Percentiles rank a stretch among this genome's conserved stretches.
These are phyloP conservation scores for Tylopilus plumbeoviolaceoides DNA, from an alignment of 768 basidiomycete species.

Conservation along the genomic window DNA sequence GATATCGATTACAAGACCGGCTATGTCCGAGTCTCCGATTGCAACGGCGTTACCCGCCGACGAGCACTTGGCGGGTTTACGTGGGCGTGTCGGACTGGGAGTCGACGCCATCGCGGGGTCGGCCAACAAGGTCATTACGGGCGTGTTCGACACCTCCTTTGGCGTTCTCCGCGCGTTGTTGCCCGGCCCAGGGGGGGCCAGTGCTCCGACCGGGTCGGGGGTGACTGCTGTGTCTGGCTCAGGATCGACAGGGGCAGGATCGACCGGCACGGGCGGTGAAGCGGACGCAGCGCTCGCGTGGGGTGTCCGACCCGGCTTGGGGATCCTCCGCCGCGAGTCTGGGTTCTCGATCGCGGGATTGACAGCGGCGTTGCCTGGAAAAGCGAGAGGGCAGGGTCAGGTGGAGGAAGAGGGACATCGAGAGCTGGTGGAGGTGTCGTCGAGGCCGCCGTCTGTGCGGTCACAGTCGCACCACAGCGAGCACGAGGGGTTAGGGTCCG, in stretches of 20 bases:
- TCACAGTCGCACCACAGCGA: conserved; percentile 29
- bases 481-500: conserved; percentile 13
- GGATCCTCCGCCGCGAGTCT: conserved; percentile 68
- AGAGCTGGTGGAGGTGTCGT: conserved; percentile 53
- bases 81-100: conserved; percentile 74
- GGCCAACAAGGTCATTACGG: conserved; percentile 72
- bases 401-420: conserved; percentile 39
- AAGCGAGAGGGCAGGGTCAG: conserved; percentile 2
- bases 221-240: not conserved
- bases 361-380: conserved; percentile 54
- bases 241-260: too few species aligned
- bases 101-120: conserved; percentile 79
- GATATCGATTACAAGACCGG: conserved; percentile 63
- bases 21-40: conserved; percentile 39
- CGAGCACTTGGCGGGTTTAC: conserved; percentile 50
- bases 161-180: conserved; percentile 80
- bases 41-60: conserved; percentile 39
- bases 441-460: conserved; percentile 45
- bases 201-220: not conserved
- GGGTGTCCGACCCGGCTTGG: conserved; percentile 49
- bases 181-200: conserved; percentile 35
- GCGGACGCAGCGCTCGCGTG: conserved; percentile 13
- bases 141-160: conserved; percentile 88
- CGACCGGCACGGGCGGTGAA: not conserved
- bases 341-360: conserved; percentile 82